phyloP scores from a whole-genome alignment of 345 rosid species.

The Acer campestre region DNA sequence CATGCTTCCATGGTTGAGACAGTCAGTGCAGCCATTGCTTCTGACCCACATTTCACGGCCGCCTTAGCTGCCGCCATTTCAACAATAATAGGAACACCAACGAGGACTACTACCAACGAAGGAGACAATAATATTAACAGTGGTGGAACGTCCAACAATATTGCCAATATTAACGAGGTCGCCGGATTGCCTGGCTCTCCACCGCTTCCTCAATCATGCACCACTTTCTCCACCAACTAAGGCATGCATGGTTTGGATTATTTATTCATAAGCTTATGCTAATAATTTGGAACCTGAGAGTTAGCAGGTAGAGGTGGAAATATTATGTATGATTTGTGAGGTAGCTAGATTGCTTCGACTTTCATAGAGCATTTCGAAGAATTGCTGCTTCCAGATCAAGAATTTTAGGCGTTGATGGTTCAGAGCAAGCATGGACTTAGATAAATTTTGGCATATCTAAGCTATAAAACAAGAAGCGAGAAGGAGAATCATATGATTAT shows the following conservation, averaged over 20 bases:
- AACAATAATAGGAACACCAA: slow-evolving; percentile 48
- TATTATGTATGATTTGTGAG: background rate
- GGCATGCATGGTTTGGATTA: background rate
- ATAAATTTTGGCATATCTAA: slow-evolving; percentile 14
- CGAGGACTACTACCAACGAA: slow-evolving; percentile 19
- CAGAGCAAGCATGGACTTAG: background rate
- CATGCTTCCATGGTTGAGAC: slow-evolving; percentile 63
- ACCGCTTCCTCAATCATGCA: slow-evolving; percentile 88
- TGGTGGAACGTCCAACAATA: slow-evolving; percentile 13
- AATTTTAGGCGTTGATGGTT: background rate
- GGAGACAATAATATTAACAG: slow-evolving; percentile 14
- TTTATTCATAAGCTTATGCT: background rate
- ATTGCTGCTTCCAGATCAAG: background rate
- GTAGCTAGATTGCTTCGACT: background rate
- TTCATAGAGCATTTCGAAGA: background rate
- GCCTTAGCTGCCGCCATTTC: slow-evolving; percentile 85
- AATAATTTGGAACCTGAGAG: background rate
- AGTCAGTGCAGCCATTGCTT: slow-evolving; percentile 70
- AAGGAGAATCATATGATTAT: background rate
- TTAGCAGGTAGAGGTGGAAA: background rate
- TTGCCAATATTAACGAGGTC: slow-evolving; percentile 21
- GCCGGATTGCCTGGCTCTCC: slow-evolving; percentile 61
- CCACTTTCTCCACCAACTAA: slow-evolving; percentile 78
- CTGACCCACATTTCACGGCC: slow-evolving; percentile 81
- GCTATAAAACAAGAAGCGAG: background rate